phyloP scores from a whole-genome alignment of 2,329 filamentous ascomycete genomes.

The Aspergillus sp. region DNA sequence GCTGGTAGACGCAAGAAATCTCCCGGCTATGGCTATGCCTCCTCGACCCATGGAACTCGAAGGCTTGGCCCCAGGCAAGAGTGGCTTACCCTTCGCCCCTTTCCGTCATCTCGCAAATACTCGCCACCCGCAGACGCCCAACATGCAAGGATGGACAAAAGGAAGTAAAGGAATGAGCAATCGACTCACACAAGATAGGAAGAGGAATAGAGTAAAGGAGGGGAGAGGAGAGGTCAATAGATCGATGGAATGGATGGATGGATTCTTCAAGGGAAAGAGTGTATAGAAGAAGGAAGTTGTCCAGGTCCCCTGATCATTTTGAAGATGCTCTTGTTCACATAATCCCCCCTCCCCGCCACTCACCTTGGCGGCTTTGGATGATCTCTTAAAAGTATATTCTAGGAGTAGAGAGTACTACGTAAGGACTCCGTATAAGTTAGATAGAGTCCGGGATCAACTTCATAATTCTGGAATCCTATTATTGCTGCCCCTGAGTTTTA shows the following conservation, averaged over 20 bases:
- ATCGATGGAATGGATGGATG: background rate
- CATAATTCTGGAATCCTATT: too few relatives aligned
- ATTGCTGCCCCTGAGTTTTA: too few relatives aligned
- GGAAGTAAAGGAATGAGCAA: background rate
- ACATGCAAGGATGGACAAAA: background rate
- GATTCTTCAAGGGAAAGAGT: background rate
- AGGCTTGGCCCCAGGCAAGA: conserved; percentile 1
- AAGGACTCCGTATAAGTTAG: background rate
- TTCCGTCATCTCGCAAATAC: conserved; percentile 20
- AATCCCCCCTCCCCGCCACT: background rate
- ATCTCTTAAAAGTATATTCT: background rate
- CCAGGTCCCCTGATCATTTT: background rate
- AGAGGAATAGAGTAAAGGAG: background rate
- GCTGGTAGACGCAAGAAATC: too few relatives aligned
- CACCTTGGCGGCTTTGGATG: background rate
- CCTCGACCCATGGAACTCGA: conserved; percentile 15
- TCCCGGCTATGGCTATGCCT: background rate
- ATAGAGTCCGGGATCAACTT: background rate
- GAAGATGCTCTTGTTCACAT: background rate
- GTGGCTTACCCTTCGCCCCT: conserved; percentile 23
- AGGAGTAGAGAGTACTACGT: too few relatives aligned
- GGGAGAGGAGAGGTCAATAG: background rate
- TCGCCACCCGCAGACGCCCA: conserved; percentile 1
- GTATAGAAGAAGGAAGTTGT: too few relatives aligned
- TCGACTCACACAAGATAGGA: background rate